Conservation (phyloP, 495 filamentous ascomycete genomes). For the Aspergillus leporis region DNA sequence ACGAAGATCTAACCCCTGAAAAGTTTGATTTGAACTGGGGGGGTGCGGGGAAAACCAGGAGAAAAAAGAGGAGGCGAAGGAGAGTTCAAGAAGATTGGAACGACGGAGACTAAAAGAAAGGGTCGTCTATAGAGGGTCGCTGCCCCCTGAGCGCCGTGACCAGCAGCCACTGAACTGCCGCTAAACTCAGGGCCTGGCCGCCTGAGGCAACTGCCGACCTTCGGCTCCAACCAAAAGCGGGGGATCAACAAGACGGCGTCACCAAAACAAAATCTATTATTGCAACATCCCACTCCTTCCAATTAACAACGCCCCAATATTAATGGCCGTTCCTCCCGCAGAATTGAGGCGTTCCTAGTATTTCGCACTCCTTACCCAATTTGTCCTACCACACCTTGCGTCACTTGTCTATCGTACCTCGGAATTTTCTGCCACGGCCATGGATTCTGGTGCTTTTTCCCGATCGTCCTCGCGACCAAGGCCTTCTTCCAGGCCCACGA, state of each 20-base stretch:
- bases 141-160: not conserved
- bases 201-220: conserved; percentile 1
- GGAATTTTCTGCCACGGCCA: conserved; percentile 12
- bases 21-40: conserved; percentile 6
- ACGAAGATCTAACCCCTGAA: conserved; percentile 17
- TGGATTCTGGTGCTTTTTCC: conserved; percentile 36
- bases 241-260: conserved; percentile 15
- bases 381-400: not conserved
- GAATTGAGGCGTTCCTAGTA: not conserved
- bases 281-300: not conserved
- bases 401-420: conserved; percentile 8
- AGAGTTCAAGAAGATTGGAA: conserved; percentile 9
- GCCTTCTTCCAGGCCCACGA: conserved; percentile 77
- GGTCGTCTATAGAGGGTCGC: not conserved
- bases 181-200: conserved; percentile 4
- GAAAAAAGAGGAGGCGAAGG: conserved; percentile 8
- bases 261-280: conserved; percentile 6
- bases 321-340: not conserved
- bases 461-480: conserved; percentile 45
- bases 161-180: not conserved
- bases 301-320: not conserved
- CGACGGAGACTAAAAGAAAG: conserved; percentile 11
- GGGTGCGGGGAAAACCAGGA: conserved; percentile 19
- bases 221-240: conserved; percentile 12
- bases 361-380: conserved; percentile 12